Evolutionary conservation across 2,329 filamentous ascomycete species (phyloP), one percentile per base, ranked within the genome.

Genomic region (Metarhizium album): DNA sequence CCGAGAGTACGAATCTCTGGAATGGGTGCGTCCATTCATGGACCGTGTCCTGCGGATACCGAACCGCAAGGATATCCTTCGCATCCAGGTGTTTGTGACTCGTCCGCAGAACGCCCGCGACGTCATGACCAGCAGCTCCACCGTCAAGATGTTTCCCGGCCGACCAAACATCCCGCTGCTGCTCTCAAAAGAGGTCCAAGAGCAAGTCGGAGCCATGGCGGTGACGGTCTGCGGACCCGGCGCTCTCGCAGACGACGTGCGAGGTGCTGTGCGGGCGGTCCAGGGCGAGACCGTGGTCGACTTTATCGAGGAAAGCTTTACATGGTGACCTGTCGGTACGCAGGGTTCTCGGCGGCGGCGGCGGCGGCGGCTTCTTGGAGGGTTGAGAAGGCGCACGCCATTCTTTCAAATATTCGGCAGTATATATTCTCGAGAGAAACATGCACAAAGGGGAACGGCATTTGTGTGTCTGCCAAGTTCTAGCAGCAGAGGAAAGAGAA

Each of bases 11-110:
- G 86, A 95, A 61, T 84, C 91, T 51, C 78, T 97, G 7, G 89
- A 95, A 66, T 97, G 93, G 91, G 87, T 95, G 53, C 82, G 88
- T 7, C 87, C 88, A 4, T 97, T 87, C 84, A 84, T 86, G 78
- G 79, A 85, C 57, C 68, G 73, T 50, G 70, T 97, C 49, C 75
- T 97, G 31, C 78, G 78, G 51, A 84, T 96, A 76, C 86, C 88
- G 13, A 79, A 83, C 58, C 84, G 90, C 49, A 82, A 87, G 52
- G 88, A 95, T 47, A 76, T 95, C 29, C 78, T 98, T 43, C 84
- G 83, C 58, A 87, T 97, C 60, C 82, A 91, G 59, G 79, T 97
- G 46, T 97, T 95, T 69, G 83, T 97, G 58, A 97, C 93, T 4
- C 78, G 89, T 49, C 91, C 91, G 1, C 84, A 87, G 59, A 87